Base-by-base conservation (phyloP, 352 stramenopile species). In the Phytopythium kandeliae region DNA sequence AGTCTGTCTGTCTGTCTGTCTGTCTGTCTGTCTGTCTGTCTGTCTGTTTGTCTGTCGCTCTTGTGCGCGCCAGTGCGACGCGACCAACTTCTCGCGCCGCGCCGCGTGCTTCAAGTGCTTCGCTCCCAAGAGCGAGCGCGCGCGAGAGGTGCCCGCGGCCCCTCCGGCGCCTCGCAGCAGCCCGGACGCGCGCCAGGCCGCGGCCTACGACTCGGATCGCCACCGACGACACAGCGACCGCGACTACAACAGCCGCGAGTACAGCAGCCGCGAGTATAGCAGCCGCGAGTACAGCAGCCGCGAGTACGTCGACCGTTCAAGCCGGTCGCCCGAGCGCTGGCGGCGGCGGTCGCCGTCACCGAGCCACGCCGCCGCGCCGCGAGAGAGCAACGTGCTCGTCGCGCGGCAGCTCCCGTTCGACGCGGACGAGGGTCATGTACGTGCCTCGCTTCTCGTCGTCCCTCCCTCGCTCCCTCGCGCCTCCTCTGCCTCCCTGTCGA, bases 41-140 rank as follows among this genome's bases (percentile, higher is more conserved):
- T 8, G 28, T 31, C 9, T 4, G 28, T 31, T 4, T 31, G 28
- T 9, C 4, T 31, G 28, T 31, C 28, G 4, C 28, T 31, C 28
- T 31, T 31, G 28, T 31, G 28, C 28, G 28, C 4, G 28, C 28
- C 35, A 94, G 83, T 94, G 83, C 52, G 62, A 85, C 36, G 63
- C 68, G n/a, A 76, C 68, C 13, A 94, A 92, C 51, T 94, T 92
- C 56, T 71, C 70, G 15, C 61, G 77, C 17, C 65, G 83, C 24
- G 62, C 61, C 4, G 61, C 48, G 33, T 94, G 83, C 45, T 91
- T 91, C 59, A 86, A 89, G 58, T 94, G 83, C 56, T 71, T 76
- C 11, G 60, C 51, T 16, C 58, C 67, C 0, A 85, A 70, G 25
- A 51, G 62, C 2, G 56, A 64, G 26, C 35, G 69, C 11, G 55